Percentiles rank a stretch among this genome's conserved stretches.
Evolutionary conservation across 2,329 filamentous ascomycete genomes (phyloP).

Genomic region (Sarocladium kiliense): DNA sequence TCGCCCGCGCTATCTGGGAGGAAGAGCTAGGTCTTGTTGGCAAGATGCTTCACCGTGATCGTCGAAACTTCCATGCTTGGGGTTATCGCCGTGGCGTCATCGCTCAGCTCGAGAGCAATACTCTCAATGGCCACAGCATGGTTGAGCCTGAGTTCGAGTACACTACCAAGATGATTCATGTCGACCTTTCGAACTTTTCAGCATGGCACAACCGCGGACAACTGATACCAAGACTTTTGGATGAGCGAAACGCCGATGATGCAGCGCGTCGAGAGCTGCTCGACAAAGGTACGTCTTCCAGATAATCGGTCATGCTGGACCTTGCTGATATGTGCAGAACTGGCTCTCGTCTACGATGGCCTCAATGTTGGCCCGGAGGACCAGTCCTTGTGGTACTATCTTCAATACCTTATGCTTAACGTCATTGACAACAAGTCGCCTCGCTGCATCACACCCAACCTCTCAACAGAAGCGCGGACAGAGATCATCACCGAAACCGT

Average conservation of each 20-base stretch:
- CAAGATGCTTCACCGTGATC: conserved; percentile 85
- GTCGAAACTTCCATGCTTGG: conserved; percentile 96
- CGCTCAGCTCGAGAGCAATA: conserved; percentile 60
- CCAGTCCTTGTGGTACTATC: conserved; percentile 96
- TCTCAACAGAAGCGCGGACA: conserved; percentile 57
- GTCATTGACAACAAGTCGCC: conserved; percentile 45
- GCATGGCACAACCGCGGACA: conserved; percentile 92
- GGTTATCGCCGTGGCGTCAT: conserved; percentile 80
- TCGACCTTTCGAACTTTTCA: conserved; percentile 91
- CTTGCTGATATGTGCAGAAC: conserved; percentile 44
- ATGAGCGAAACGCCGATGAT: conserved; percentile 62
- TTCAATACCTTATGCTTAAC: conserved; percentile 77
- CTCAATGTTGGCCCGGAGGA: conserved; percentile 89
- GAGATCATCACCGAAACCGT: conserved; percentile 67
- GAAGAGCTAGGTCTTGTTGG: conserved; percentile 76
- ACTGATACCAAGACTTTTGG: conserved; percentile 70
- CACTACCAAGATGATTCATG: conserved; percentile 80
- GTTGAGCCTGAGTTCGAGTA: conserved; percentile 80
- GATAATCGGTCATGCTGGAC: not conserved
- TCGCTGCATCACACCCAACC: conserved; percentile 57
- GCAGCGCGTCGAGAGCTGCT: conserved; percentile 63
- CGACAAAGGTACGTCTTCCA: conserved; percentile 51
- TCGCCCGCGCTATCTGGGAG: conserved; percentile 68
- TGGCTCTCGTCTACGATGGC: conserved; percentile 69
- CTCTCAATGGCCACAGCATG: conserved; percentile 54